Percentiles rank a stretch among this genome's conserved stretches.
phyloP scores from a whole-genome alignment of 257 asterid species.

The Eucommia ulmoides region DNA sequence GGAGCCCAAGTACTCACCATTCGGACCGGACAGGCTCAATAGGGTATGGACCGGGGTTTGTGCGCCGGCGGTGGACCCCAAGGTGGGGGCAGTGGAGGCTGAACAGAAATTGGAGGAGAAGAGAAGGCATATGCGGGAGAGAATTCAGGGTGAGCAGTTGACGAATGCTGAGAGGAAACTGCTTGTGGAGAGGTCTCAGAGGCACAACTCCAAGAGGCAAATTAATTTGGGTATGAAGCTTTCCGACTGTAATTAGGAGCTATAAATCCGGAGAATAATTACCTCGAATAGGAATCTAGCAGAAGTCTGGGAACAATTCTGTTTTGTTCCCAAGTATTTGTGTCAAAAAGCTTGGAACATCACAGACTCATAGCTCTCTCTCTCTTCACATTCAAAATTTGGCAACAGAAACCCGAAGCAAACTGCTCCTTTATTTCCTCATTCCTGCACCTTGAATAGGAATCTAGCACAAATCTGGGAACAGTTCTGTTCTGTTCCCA shows the following conservation, averaged over 20 bases:
- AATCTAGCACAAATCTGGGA: too few species aligned
- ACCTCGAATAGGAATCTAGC: too few species aligned
- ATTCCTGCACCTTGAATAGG: too few species aligned
- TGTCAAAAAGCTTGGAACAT: too few species aligned
- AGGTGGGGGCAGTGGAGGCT: slow-evolving; percentile 32
- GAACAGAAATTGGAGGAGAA: slow-evolving; percentile 65
- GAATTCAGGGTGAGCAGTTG: slow-evolving; percentile 59
- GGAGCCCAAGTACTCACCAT: slow-evolving; percentile 91
- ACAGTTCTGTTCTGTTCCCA: too few species aligned
- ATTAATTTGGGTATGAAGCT: slow-evolving; percentile 62
- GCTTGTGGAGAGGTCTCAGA: slow-evolving; percentile 54
- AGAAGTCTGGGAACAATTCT: too few species aligned
- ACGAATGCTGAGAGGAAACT: slow-evolving; percentile 66
- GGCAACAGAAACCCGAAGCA: too few species aligned
- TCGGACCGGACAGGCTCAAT: slow-evolving; percentile 71
- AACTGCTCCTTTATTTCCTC: too few species aligned
- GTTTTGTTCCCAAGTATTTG: too few species aligned
- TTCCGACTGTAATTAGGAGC: not conserved
- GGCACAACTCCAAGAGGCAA: slow-evolving; percentile 65
- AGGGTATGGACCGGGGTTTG: slow-evolving; percentile 94
- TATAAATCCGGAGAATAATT: too few species aligned
- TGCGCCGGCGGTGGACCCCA: slow-evolving; percentile 83
- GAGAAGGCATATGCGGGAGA: slow-evolving; percentile 42
- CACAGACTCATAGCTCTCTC: too few species aligned
- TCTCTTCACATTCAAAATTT: too few species aligned